Evolutionary conservation across 371 early-diverging fungal genomes (phyloP).

Genomic region (Mortierella polycephala): DNA sequence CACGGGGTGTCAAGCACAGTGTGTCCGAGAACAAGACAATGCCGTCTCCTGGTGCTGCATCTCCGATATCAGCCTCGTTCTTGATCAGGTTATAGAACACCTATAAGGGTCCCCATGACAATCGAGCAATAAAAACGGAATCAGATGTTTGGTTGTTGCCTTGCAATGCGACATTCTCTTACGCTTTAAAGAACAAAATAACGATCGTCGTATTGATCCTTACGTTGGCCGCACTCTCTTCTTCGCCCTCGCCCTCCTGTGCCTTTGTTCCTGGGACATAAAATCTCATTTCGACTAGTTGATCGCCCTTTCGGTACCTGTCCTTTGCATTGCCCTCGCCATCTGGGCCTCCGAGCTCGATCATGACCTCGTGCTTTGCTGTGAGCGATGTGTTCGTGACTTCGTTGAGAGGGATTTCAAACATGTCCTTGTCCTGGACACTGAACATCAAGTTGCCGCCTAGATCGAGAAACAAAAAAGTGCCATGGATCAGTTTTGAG

Average conservation of each 20-base stretch:
- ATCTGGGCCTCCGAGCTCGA: constrained; percentile 85
- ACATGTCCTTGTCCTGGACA: constrained; percentile 84
- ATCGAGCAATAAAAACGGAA: neutral
- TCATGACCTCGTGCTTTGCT: constrained; percentile 91
- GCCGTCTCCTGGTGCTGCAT: constrained; percentile 83
- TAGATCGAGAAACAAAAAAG: constrained; percentile 22
- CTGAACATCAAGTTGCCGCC: constrained; percentile 83
- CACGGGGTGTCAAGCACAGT: constrained; percentile 92
- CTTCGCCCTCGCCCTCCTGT: constrained; percentile 70
- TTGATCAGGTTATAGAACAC: constrained; percentile 94
- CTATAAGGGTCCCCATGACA: constrained; percentile 23
- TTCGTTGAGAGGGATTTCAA: constrained; percentile 91
- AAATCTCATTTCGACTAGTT: constrained; percentile 92
- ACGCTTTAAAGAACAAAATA: neutral
- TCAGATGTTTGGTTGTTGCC: neutral
- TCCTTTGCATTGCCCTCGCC: constrained; percentile 62
- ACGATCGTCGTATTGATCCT: neutral
- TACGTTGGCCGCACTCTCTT: constrained; percentile 76
- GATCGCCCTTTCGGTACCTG: constrained; percentile 66
- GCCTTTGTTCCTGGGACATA: constrained; percentile 90
- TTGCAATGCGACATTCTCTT: neutral
- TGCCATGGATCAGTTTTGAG: neutral
- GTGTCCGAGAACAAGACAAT: constrained; percentile 92
- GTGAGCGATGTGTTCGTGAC: constrained; percentile 91
- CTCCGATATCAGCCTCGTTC: constrained; percentile 88